These are phyloP conservation scores for Gnomoniopsis smithogilvyi DNA, from an alignment of 2,329 filamentous ascomycete species.

Conservation along the genomic window DNA sequence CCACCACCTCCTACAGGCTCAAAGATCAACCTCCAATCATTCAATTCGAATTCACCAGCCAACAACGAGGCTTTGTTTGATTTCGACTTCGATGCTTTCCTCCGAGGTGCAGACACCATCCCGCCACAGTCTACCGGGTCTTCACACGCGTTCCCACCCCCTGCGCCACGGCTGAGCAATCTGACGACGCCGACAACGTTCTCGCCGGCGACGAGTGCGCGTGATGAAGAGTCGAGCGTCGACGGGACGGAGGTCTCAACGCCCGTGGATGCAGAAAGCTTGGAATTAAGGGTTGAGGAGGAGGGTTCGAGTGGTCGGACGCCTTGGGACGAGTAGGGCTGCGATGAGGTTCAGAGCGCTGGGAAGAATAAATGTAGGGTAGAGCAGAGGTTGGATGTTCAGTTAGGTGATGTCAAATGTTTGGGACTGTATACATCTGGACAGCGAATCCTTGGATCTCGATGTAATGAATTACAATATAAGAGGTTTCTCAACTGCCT, in stretches of 20 bases:
- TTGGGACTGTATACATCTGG: no score
- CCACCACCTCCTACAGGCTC: no score
- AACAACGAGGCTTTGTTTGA: no score
- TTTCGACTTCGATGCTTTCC: no score
- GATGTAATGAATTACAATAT: no score
- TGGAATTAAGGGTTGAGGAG: background rate
- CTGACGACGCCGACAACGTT: conserved; percentile 16
- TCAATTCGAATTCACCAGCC: no score
- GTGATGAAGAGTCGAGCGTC: conserved; percentile 4
- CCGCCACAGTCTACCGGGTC: background rate
- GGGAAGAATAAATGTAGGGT: background rate
- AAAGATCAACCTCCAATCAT: no score
- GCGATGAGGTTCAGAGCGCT: background rate
- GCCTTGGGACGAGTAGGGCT: background rate
- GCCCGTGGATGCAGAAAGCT: background rate
- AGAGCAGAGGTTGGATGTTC: background rate
- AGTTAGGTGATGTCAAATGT: no score
- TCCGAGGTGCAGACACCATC: no score
- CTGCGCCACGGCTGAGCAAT: conserved; percentile 11
- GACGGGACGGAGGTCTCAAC: background rate
- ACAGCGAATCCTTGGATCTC: no score
- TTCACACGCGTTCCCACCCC: background rate
- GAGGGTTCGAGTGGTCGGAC: background rate
- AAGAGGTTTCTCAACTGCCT: no score
- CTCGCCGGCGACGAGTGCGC: conserved; percentile 11